These are phyloP conservation scores for Tricharina praecox DNA, from an alignment of 495 filamentous ascomycete species.

Conservation along the genomic window DNA sequence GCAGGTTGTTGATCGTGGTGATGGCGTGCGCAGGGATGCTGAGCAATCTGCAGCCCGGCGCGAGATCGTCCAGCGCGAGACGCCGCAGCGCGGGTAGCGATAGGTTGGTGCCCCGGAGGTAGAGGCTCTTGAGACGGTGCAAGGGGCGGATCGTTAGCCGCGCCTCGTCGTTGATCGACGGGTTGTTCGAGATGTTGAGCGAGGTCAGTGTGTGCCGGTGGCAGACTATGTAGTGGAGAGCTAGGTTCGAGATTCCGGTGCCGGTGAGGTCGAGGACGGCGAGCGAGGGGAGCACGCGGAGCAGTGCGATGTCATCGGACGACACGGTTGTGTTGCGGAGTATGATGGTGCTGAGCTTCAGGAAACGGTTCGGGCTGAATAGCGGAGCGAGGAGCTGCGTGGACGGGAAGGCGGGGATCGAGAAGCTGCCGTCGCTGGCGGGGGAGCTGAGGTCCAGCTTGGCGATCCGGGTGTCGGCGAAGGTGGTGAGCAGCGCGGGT, in stretches of 20 bases:
- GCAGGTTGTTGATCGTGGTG: constrained; percentile 18
- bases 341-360: constrained; percentile 14
- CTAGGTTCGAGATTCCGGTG: constrained; percentile 18
- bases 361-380: constrained; percentile 17
- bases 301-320: constrained; percentile 19
- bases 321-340: constrained; percentile 16
- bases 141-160: constrained; percentile 24
- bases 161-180: constrained; percentile 23
- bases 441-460: constrained; percentile 21
- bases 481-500: constrained; percentile 16
- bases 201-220: constrained; percentile 17
- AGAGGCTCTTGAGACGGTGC: constrained; percentile 15
- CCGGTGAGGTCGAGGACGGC: constrained; percentile 15
- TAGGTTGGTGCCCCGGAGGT: constrained; percentile 27
- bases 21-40: constrained; percentile 23
- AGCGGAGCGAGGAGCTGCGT: constrained; percentile 12
- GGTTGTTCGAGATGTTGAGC: constrained; percentile 24
- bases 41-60: constrained; percentile 22
- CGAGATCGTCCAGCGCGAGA: constrained; percentile 18
- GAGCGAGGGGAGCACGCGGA: constrained; percentile 21
- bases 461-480: constrained; percentile 14
- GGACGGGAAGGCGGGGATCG: constrained; percentile 9
- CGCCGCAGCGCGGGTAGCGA: constrained; percentile 27
- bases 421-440: constrained; percentile 3
- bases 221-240: constrained; percentile 23